Evolutionary conservation across 306 rosid genomes (phyloP), one percentile per base, ranked within the genome.

Genomic region (Ammopiptanthus mongolicus): DNA sequence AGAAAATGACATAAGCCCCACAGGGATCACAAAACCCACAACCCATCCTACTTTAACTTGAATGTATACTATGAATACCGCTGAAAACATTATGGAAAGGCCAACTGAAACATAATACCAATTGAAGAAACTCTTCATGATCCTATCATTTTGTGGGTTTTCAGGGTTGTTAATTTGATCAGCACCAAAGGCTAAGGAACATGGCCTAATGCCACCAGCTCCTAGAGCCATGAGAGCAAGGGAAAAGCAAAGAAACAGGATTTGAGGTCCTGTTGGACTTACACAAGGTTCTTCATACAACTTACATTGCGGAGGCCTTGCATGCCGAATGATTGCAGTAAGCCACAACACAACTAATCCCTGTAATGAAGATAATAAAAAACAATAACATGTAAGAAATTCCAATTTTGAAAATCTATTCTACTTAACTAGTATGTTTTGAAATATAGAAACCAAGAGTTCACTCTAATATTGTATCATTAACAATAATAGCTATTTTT

Each of bases 21-120:
- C 86, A 14, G 95, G 84, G 50, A 94, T 86, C 33, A 88, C 93
- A 69, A 87, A 90, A 29, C 97, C 97, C 39, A 87, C 75, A 66
- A 75, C 25, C 98, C 95, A 91, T 15, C 94, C 93, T 22, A 52
- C 47, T 55, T 31, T 34, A 8, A 80, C 86, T 76, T 94, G 98
- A 57, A 91, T 71, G 75, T 82, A 94, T 11, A 91, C 96, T 50
- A 91, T 83, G 47, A 88, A 61, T 60, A 84, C 31, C 55, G 79
- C 84, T 8, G 96, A 79, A 31, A 90, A 0, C 65, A 75, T 73
- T 6, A 86, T 44, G 7, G 97, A 88, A 51, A 90, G 6, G 4
- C 98, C 95, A 63, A 90, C 90, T 0, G 96, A 86, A 51, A 81
- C 91, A 77, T 91, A 88, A 23, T 91, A 94, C 98, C 98, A 91